phyloP scores from a whole-genome alignment of 768 basidiomycete genomes.

The Naganishia friedmannii region DNA sequence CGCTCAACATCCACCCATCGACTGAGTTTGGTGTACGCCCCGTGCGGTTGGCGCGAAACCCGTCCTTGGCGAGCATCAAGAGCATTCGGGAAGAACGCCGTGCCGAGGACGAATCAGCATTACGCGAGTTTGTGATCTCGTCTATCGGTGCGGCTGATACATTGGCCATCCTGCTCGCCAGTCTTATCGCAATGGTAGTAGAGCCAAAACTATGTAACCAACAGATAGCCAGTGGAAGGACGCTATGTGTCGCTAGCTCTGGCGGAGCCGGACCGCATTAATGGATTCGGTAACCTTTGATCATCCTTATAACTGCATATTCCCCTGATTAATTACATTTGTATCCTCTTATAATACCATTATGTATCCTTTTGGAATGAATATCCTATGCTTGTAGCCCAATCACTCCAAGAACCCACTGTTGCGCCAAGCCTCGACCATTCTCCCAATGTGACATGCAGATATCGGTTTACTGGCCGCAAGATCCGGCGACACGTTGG shows the following conservation, averaged over 20 bases:
- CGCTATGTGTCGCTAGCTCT: conserved; percentile 12
- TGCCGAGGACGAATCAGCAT: conserved; percentile 25
- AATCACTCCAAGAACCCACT: conserved; percentile 49
- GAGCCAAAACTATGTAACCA: conserved; percentile 23
- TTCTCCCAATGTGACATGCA: conserved; percentile 51
- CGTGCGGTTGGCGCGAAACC: conserved; percentile 24
- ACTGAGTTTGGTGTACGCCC: not conserved
- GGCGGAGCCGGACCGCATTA: conserved; percentile 8
- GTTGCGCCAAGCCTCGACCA: conserved; percentile 55
- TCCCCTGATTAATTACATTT: not conserved
- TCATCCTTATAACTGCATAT: not conserved
- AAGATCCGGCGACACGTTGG: conserved; percentile 47
- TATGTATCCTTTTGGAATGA: not conserved
- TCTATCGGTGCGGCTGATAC: conserved; percentile 30
- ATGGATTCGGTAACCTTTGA: not conserved
- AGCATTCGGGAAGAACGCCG: conserved; percentile 25
- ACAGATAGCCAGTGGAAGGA: conserved; percentile 23
- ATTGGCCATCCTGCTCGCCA: conserved; percentile 25
- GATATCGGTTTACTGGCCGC: conserved; percentile 42
- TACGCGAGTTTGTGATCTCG: conserved; percentile 27
- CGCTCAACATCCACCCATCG: not conserved
- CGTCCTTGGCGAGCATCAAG: conserved; percentile 24
- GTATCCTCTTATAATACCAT: conserved; percentile 1
- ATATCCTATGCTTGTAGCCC: not conserved
- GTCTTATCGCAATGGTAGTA: conserved; percentile 23